Evolutionary conservation across 2,329 filamentous ascomycete genomes (phyloP).

Genomic region (Penicillium sp.): DNA sequence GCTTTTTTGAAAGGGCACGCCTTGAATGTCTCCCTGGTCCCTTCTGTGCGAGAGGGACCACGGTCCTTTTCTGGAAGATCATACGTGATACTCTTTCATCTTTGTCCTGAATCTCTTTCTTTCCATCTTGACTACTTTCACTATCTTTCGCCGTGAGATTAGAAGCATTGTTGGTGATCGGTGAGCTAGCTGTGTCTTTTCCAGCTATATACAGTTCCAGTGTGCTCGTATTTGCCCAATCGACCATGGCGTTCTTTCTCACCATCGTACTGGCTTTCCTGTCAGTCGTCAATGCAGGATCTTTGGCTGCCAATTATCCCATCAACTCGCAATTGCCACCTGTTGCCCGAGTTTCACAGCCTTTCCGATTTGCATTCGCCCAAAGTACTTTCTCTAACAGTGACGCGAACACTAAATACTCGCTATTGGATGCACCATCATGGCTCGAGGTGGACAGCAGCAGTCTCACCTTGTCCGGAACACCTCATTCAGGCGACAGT

Average conservation of each 20-base stretch:
- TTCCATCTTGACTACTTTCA: slow-evolving; percentile 10
- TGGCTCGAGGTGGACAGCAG: slow-evolving; percentile 72
- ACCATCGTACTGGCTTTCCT: slow-evolving; percentile 28
- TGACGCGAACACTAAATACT: slow-evolving; percentile 60
- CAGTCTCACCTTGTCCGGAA: slow-evolving; percentile 67
- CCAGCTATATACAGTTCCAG: slow-evolving; percentile 12
- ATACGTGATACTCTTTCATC: slow-evolving; percentile 19
- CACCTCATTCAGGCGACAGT: slow-evolving; percentile 56
- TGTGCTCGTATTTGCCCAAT: slow-evolving; percentile 17
- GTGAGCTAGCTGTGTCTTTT: slow-evolving; percentile 17
- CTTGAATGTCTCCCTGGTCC: slow-evolving; percentile 35
- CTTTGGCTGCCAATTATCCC: slow-evolving; percentile 58
- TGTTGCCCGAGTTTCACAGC: slow-evolving; percentile 66
- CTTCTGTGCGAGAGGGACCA: slow-evolving; percentile 30
- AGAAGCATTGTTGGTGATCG: slow-evolving; percentile 5
- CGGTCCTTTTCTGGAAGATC: slow-evolving; percentile 22
- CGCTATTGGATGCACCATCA: slow-evolving; percentile 61
- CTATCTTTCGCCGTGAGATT: slow-evolving; percentile 4
- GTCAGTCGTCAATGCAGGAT: slow-evolving; percentile 33
- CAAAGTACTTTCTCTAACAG: slow-evolving; percentile 67
- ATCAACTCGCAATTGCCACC: slow-evolving; percentile 82
- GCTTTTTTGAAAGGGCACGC: slow-evolving; percentile 35
- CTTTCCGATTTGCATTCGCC: slow-evolving; percentile 45
- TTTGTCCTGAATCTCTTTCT: slow-evolving; percentile 16
- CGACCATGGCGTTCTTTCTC: slow-evolving; percentile 30